Conservation (phyloP, 352 stramenopile genomes). For the Phytophthora syringae region DNA sequence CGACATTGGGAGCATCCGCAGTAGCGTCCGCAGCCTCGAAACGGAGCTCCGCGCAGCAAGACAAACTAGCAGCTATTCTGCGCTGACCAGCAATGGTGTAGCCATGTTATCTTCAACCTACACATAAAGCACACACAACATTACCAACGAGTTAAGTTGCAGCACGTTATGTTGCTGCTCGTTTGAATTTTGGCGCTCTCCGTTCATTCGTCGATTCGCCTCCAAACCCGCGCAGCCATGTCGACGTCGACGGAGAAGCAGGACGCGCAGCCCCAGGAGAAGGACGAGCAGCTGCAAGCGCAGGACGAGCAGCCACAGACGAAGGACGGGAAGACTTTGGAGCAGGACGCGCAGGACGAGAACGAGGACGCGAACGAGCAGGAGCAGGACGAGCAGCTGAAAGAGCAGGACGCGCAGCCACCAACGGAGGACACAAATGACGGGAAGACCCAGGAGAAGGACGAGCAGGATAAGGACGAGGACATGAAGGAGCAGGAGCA, state of each 20-base stretch:
- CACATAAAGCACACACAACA: background rate
- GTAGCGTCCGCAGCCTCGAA: slow-evolving; percentile 44
- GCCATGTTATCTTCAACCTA: slow-evolving; percentile 5
- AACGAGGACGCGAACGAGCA: slow-evolving; percentile 15
- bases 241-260: slow-evolving; percentile 5
- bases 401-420: background rate
- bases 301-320: slow-evolving; percentile 5
- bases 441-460: background rate
- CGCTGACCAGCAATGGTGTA: slow-evolving; percentile 30
- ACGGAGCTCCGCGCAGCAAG: slow-evolving; percentile 59
- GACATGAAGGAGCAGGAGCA: background rate
- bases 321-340: slow-evolving; percentile 5
- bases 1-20: slow-evolving; percentile 20
- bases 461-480: background rate
- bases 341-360: slow-evolving; percentile 9
- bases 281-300: background rate
- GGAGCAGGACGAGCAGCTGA: background rate
- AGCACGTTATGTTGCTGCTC: background rate
- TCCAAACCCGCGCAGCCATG: slow-evolving; percentile 16
- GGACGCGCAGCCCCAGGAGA: slow-evolving; percentile 4
- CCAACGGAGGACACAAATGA: background rate
- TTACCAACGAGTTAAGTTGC: background rate
- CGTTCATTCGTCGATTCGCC: slow-evolving; percentile 20
- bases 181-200: slow-evolving; percentile 13
- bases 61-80: slow-evolving; percentile 56